A percentile compares a stretch with the other conserved stretches of the same genome.
Conservation (phyloP, 1,139 yeast species). For the Insectozyma bohioensis region DNA sequence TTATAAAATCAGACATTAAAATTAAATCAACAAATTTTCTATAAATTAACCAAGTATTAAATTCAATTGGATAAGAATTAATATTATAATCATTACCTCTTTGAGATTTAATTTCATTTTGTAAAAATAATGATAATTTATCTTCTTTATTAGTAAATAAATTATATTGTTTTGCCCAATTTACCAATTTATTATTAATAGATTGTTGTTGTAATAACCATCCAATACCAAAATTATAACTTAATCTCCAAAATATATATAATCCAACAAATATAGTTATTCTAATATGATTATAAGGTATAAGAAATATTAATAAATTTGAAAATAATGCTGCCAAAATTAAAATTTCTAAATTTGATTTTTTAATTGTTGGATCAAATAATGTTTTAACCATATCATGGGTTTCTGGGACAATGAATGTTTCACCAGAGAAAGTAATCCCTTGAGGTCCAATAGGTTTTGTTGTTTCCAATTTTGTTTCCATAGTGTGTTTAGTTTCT, state of each 20-base stretch:
- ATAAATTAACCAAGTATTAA: slow-evolving; percentile 81
- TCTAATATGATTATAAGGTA: slow-evolving; percentile 30
- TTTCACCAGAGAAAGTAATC: slow-evolving; percentile 47
- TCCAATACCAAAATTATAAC: slow-evolving; percentile 82
- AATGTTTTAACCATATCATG: slow-evolving; percentile 85
- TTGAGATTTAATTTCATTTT: slow-evolving; percentile 52
- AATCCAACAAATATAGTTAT: slow-evolving; percentile 49
- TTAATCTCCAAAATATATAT: slow-evolving; percentile 74
- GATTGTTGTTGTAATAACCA: slow-evolving; percentile 68
- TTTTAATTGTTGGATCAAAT: slow-evolving; percentile 73
- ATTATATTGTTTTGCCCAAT: slow-evolving; percentile 49
- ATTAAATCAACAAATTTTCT: slow-evolving; percentile 80
- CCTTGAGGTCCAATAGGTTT: slow-evolving; percentile 36
- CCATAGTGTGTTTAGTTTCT: not conserved
- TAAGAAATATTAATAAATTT: slow-evolving; percentile 51
- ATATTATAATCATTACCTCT: slow-evolving; percentile 56
- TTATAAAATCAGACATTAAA: slow-evolving; percentile 82
- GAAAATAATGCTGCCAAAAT: slow-evolving; percentile 54
- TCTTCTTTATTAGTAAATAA: slow-evolving; percentile 43
- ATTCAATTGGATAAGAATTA: slow-evolving; percentile 62
- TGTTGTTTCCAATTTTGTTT: not conserved
- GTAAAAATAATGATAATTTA: slow-evolving; percentile 43
- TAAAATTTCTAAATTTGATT: slow-evolving; percentile 63
- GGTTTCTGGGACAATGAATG: slow-evolving; percentile 73
- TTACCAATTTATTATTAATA: slow-evolving; percentile 53